phyloP scores from a whole-genome alignment of 2,329 filamentous ascomycete species.

The Fusarium ramigenum region DNA sequence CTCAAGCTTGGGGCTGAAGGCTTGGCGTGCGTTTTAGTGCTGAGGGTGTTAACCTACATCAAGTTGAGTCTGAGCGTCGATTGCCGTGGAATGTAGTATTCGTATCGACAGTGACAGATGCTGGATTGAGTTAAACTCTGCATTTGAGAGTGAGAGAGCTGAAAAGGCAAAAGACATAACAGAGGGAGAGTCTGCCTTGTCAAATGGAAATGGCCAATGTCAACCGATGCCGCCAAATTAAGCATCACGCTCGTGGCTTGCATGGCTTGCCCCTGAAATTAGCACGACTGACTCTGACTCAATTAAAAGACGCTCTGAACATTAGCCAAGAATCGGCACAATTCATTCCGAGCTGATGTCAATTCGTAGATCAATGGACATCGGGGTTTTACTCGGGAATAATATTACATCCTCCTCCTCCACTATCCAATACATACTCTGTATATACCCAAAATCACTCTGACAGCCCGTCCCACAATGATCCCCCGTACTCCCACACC shows the following conservation, averaged over 20 bases:
- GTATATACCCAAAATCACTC: constrained; percentile 33
- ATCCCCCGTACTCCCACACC: constrained; percentile 52
- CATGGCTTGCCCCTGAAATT: constrained; percentile 26
- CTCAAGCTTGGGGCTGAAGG: neutral
- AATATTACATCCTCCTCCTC: constrained; percentile 9
- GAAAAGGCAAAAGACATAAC: too few relatives aligned
- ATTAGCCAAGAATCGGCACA: neutral
- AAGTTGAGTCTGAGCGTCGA: neutral
- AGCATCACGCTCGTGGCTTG: neutral
- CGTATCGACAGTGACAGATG: neutral
- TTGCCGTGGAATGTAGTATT: neutral
- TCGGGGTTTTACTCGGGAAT: neutral
- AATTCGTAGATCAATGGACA: neutral
- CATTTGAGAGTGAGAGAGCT: neutral
- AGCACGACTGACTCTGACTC: neutral
- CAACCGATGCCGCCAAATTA: neutral
- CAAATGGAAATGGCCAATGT: neutral
- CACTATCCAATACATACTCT: neutral
- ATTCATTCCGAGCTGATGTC: constrained; percentile 1
- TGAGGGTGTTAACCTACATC: neutral
- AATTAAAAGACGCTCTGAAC: neutral
- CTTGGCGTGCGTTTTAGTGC: neutral
- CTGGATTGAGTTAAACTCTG: neutral
- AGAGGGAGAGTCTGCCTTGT: neutral
- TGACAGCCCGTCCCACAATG: constrained; percentile 54